Base-by-base conservation (phyloP, 2,329 filamentous ascomycete species). In the Orbilia oligospora region DNA sequence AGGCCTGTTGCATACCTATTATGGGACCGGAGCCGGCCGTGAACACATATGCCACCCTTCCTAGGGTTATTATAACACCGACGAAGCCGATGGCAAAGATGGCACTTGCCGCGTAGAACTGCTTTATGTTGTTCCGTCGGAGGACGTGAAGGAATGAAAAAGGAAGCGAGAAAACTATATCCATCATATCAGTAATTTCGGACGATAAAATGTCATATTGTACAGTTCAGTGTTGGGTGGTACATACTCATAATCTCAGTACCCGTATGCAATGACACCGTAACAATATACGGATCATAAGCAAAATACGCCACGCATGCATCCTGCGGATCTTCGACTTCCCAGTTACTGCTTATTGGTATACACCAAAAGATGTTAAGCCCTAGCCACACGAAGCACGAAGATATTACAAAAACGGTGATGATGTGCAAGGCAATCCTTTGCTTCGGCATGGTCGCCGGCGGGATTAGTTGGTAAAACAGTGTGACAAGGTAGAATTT, bases 321-420 rank as follows among this genome's bases (percentile, higher is more conserved):
- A 9, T 53, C 63, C 10, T 63, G 49, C 4, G 65, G 72, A 14
- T 76, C 30, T 6, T 58, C 33, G n/a, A 76, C 41, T 12, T 70
- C 72, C 72, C 72, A 76, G 22, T 76, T 76, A 4, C 66, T 33
- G n/a, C 46, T 70, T 22, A 76, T 27, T 1, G 72, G 72, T 1
- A 27, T 46, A 16, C 72, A 76, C 65, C 66, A 76, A n/a, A 76
- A 66, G 27, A 70, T 65, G n/a, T 71, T 70, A 33, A 76, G 38
- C 6, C 48, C 30, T 9, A 70, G 22, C 36, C 46, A 48, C 1
- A 76, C 27, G 4, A 76, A 24, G 14, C 68, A 22, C 6, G 55
- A 36, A 10, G 27, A 22, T 38, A 46, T 33, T 12, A 65, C 58
- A 16, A 70, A 22, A 6, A 20, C 72, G 12, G 72, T 30, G n/a